Evolutionary conservation across 176 grass and related monocot genomes (phyloP).

Genomic region (Oryza meridionalis): DNA sequence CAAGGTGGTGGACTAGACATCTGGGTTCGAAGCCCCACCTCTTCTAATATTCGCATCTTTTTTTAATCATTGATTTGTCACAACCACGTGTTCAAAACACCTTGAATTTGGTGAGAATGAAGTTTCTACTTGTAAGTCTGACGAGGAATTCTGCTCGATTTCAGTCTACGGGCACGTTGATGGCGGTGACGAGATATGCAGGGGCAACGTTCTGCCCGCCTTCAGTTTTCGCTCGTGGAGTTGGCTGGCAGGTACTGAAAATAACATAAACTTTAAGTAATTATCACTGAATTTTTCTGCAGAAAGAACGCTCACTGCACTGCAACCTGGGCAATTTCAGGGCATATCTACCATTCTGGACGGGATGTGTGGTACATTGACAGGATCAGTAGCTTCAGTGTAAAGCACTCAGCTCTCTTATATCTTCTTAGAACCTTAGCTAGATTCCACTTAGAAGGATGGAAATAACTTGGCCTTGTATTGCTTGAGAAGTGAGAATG

Average conservation of each 20-base stretch:
- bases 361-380: conserved; percentile 81
- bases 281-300: conserved; percentile 30
- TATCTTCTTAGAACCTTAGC: not conserved
- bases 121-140: not conserved
- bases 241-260: conserved; percentile 77
- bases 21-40: too few relatives aligned
- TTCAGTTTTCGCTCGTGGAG: conserved; percentile 75
- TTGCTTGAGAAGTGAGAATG: conserved; percentile 73
- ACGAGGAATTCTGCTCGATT: conserved; percentile 26
- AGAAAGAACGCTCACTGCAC: conserved; percentile 1
- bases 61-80: too few relatives aligned
- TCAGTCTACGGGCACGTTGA: conserved; percentile 88
- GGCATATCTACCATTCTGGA: conserved; percentile 89
- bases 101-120: too few relatives aligned
- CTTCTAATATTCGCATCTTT: too few relatives aligned
- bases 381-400: conserved; percentile 90
- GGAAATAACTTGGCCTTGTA: conserved; percentile 4
- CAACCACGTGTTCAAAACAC: too few relatives aligned
- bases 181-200: conserved; percentile 67
- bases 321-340: conserved; percentile 45
- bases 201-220: conserved; percentile 83
- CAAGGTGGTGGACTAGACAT: too few relatives aligned
- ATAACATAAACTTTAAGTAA: not conserved
- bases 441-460: not conserved
- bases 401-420: conserved; percentile 46